These are phyloP conservation scores for Globisporangium paroecandrum DNA, from an alignment of 352 stramenopile species.

Conservation along the genomic window DNA sequence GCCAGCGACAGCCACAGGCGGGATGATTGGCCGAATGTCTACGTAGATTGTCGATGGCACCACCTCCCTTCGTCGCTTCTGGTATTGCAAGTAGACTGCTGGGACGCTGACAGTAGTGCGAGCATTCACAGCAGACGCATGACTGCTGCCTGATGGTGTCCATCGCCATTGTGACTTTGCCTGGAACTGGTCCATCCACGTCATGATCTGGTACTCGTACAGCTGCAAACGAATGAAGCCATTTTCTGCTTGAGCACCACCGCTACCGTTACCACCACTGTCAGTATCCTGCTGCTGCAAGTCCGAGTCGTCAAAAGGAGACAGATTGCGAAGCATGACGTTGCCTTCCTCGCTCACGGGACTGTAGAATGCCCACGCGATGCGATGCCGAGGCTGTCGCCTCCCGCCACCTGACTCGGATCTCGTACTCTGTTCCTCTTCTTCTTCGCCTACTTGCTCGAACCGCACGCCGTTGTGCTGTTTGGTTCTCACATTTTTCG, in stretches of 20 bases:
- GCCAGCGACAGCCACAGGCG: background rate
- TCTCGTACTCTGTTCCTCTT: conserved; percentile 1
- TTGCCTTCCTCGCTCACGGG: conserved; percentile 44
- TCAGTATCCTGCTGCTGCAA: background rate
- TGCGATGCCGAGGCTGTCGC: conserved; percentile 17
- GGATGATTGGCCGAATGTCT: conserved; percentile 12
- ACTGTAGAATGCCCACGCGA: conserved; percentile 62
- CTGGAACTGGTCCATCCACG: conserved; percentile 64
- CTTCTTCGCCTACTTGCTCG: conserved; percentile 18
- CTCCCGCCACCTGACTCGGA: background rate
- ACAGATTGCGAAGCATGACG: conserved; percentile 30
- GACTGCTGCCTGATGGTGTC: conserved; percentile 25
- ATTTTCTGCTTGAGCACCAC: background rate
- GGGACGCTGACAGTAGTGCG: conserved; percentile 19
- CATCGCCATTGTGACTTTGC: conserved; percentile 46
- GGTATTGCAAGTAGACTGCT: conserved; percentile 60
- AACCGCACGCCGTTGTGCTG: conserved; percentile 19
- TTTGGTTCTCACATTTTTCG: conserved; percentile 6
- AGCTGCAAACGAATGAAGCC: conserved; percentile 38
- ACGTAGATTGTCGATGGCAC: conserved; percentile 13
- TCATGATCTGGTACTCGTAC: conserved; percentile 53
- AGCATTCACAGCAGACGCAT: background rate
- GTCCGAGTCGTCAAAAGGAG: conserved; percentile 1
- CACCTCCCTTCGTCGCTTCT: conserved; percentile 32
- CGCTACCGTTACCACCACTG: background rate